phyloP scores from a whole-genome alignment of 768 basidiomycete species.

The Boletus coccyginus region DNA sequence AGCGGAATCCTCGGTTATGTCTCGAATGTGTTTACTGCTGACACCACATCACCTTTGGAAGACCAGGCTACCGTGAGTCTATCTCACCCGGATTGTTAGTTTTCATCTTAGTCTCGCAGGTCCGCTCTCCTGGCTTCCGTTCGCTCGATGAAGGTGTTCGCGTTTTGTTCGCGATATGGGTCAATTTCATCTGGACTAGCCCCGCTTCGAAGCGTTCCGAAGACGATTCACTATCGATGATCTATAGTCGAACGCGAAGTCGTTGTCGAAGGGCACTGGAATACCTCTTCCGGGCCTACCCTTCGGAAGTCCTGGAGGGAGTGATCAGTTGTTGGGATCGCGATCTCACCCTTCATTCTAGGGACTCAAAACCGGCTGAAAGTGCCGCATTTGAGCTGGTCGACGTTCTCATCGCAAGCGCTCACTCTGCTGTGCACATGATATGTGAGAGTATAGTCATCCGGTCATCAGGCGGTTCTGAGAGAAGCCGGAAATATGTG shows the following conservation, averaged over 20 bases:
- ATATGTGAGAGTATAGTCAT: constrained; percentile 77
- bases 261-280: constrained; percentile 81
- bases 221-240: constrained; percentile 66
- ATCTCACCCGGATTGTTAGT: background rate
- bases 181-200: constrained; percentile 49
- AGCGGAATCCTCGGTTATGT: constrained; percentile 84
- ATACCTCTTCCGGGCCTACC: constrained; percentile 77
- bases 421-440: constrained; percentile 86
- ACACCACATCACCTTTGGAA: constrained; percentile 47
- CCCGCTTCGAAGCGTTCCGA: constrained; percentile 48
- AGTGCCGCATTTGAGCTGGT: constrained; percentile 75
- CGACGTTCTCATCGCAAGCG: constrained; percentile 78
- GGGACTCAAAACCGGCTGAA: constrained; percentile 40
- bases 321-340: constrained; percentile 81
- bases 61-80: constrained; percentile 58
- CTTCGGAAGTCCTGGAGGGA: constrained; percentile 80
- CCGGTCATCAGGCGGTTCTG: constrained; percentile 54
- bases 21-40: constrained; percentile 85
- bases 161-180: constrained; percentile 78
- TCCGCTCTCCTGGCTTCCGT: constrained; percentile 70
- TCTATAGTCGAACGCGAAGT: constrained; percentile 61
- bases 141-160: constrained; percentile 79
- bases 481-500: constrained; percentile 57
- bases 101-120: constrained; percentile 30
- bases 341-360: constrained; percentile 44